Conservation (phyloP, 2,329 filamentous ascomycete genomes). For the Teratosphaeria destructans region DNA sequence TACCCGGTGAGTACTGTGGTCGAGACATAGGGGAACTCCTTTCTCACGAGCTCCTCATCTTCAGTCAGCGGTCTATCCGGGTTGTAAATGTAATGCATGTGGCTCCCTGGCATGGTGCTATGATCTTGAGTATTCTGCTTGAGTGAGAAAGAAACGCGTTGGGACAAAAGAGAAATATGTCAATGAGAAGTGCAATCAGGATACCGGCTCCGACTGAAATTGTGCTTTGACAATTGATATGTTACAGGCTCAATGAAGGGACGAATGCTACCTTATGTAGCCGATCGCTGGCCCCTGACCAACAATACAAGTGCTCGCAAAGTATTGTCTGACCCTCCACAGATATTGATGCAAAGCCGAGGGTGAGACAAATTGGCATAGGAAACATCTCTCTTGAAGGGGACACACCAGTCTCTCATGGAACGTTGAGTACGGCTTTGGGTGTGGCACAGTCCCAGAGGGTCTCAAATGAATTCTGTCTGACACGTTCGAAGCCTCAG, state of each 20-base stretch:
- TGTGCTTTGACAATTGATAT: not conserved
- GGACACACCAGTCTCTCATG: not conserved
- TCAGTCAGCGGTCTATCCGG: not conserved
- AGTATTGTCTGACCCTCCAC: not conserved
- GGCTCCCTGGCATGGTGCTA: not conserved
- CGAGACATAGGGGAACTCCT: constrained; percentile 1
- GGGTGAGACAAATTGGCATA: not conserved
- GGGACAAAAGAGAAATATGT: not conserved
- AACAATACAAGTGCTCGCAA: not conserved
- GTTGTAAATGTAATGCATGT: constrained; percentile 1
- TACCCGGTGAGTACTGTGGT: constrained; percentile 1
- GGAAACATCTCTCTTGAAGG: too few relatives aligned
- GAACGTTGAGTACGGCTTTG: too few relatives aligned
- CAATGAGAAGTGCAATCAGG: not conserved
- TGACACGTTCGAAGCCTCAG: too few relatives aligned
- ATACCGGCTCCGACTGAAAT: not conserved
- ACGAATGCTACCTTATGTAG: not conserved
- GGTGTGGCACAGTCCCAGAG: too few relatives aligned
- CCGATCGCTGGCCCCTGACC: not conserved
- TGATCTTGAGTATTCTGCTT: not conserved
- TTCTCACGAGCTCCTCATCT: not conserved
- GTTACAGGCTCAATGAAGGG: not conserved
- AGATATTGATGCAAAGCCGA: not conserved
- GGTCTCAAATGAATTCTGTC: too few relatives aligned
- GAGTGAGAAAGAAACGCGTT: not conserved